phyloP scores from a whole-genome alignment of 345 rosid genomes.

The Eutrema heterophyllum region DNA sequence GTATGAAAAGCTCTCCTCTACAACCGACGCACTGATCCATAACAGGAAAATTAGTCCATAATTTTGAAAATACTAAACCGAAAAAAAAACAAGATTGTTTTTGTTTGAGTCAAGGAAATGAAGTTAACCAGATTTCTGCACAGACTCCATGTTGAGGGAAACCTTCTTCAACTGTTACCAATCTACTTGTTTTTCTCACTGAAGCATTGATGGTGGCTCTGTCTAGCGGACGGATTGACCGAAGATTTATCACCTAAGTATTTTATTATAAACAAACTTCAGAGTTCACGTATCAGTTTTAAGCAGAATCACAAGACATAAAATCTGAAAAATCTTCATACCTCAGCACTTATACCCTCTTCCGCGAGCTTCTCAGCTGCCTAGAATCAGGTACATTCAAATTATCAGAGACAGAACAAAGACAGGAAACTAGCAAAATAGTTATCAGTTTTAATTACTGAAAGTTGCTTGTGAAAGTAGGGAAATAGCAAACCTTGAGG shows the following conservation, averaged over 20 bases:
- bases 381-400: conserved; percentile 25
- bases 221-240: conserved; percentile 85
- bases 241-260: conserved; percentile 72
- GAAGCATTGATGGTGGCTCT: conserved; percentile 79
- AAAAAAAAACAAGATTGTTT: not conserved
- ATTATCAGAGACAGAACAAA: not conserved
- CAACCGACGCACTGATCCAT: conserved; percentile 51
- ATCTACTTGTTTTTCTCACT: conserved; percentile 90
- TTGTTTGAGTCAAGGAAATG: not conserved
- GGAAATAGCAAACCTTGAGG: conserved; percentile 58
- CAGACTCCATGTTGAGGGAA: conserved; percentile 95
- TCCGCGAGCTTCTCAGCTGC: conserved; percentile 83
- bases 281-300: not conserved
- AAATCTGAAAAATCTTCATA: conserved; percentile 24
- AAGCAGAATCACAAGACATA: not conserved
- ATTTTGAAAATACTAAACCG: not conserved
- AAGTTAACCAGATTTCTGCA: conserved; percentile 75
- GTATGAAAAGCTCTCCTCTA: conserved; percentile 83
- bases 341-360: conserved; percentile 92
- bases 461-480: not conserved
- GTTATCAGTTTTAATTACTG: not conserved
- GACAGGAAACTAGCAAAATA: not conserved
- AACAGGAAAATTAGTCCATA: not conserved
- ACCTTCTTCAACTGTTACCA: conserved; percentile 94
- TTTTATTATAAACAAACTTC: not conserved